Evolutionary conservation across 352 stramenopile species (phyloP), one percentile per base, ranked within the genome.

Genomic region (Aphanomyces cochlioides): DNA sequence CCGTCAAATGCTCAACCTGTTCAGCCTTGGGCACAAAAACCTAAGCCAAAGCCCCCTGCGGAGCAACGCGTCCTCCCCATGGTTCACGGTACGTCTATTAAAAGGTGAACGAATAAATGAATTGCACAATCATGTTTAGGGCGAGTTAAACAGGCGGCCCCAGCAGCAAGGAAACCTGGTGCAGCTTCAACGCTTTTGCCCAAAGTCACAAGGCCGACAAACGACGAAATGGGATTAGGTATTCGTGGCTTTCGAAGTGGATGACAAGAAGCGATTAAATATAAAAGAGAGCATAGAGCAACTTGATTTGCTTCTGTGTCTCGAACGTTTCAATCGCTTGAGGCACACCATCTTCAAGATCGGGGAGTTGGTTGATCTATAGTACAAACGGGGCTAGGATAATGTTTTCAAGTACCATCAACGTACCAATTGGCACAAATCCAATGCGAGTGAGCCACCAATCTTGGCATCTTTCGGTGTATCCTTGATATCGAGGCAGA

Each of bases 401-500:
- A 28, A 28, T 28, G 2, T 28, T 28, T 28, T 28, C 28, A 28
- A 28, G 28, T n/a, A 65, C 45, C 15, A 72, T 38, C 37, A 72
- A 50, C 34, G 56, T 74, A 72, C 69, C 66, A 65, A 15, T 66
- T 77, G 59, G 66, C 83, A 91, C 34, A 94, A 70, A 43, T 79
- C 66, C 3, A 90, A 75, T 17, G 87, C 86, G 37, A 79, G 72
- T 41, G 74, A 63, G 3, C 84, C 75, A 54, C 84, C 87, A 2
- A 47, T 77, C 12, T 73, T 34, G 2, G 87, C 87, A n/a, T 90
- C 77, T 39, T 90, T 75, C 2, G 87, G 79, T 0, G 87, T 90
- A 73, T 95, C 87, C 38, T 81, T 78, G 21, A 81, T 87, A 56
- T 95, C 87, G 21, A 95, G 69, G 56, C 88, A 94, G 66, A 95